Base-by-base conservation (phyloP, 1,284 basidiomycete species). In the Athelia sp. region DNA sequence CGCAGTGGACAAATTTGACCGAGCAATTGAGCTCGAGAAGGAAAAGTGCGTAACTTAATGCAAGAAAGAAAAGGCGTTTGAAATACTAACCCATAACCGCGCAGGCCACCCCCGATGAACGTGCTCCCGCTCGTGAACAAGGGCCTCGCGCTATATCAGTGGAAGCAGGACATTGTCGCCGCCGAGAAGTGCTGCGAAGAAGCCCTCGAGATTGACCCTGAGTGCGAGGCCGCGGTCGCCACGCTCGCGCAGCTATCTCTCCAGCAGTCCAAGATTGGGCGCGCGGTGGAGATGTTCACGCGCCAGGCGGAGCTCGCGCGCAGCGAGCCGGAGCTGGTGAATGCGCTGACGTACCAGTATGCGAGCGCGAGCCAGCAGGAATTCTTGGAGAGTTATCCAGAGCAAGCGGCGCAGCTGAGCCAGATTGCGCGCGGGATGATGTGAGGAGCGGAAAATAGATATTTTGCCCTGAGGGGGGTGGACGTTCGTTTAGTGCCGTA, bases 61-160 rank as follows among this genome's bases (percentile, higher is more conserved):
- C n/a, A n/a, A n/a, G n/a, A n/a, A n/a, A n/a, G n/a, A n/a, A n/a
- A n/a, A n/a, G n/a, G n/a, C n/a, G n/a, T n/a, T n/a, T n/a, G n/a
- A n/a, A n/a, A n/a, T n/a, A n/a, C n/a, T n/a, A n/a, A n/a, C n/a
- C n/a, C n/a, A n/a, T 50, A 26, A 23, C n/a, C n/a, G 43, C 31
- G 36, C 58, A 81, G 76, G 57, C 68, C 76, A 19, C 76, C 82
- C 23, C 82, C 86, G 13, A 69, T 68, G 54, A 96, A 95, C 63
- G 92, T 93, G n/a, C 76, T 96, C 3, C 90, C 96, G 0, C 78
- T 97, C 54, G 95, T 99, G 56, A 99, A 99, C 84, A 98, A 98
- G 69, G 95, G 96, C 18, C 82, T 99, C 22, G 89, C 93, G 1
- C 65, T 98, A 46, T 98, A 89, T 79, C 96, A 98, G 73, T 96